A percentile compares a stretch with the other conserved stretches of the same genome.
Conservation (phyloP, 805 yeast genomes). For the Candida insectorum region DNA sequence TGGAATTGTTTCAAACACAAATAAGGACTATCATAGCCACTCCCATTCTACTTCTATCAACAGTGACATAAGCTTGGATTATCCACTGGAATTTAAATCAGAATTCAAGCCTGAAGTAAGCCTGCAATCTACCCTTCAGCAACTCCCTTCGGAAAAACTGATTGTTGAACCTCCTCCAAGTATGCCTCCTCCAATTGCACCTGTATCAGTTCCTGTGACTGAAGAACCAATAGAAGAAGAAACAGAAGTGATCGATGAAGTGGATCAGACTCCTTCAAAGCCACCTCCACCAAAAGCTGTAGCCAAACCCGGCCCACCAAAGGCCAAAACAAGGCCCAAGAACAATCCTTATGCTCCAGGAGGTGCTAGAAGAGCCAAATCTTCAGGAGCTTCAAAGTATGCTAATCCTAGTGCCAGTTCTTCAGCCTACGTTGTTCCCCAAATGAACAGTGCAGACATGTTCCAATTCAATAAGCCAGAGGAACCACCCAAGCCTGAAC, state of each 20-base stretch:
- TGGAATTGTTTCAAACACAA: too few species aligned
- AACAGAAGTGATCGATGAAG: too few species aligned
- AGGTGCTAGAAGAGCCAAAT: slow-evolving; percentile 16
- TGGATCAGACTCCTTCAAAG: too few species aligned
- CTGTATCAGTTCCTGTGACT: too few species aligned
- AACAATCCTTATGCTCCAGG: slow-evolving; percentile 38
- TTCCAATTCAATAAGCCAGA: slow-evolving; percentile 3
- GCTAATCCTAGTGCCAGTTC: slow-evolving; percentile 4
- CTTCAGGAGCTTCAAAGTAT: slow-evolving; percentile 15
- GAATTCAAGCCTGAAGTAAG: slow-evolving; percentile 3
- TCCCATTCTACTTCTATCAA: slow-evolving; percentile 30
- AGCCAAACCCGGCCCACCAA: slow-evolving; percentile 4
- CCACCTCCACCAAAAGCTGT: slow-evolving; percentile 7
- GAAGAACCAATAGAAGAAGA: too few species aligned
- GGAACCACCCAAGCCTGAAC: slow-evolving; percentile 2
- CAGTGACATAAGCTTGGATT: slow-evolving; percentile 30
- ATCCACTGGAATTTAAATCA: slow-evolving; percentile 24
- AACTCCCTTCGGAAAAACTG: too few species aligned
- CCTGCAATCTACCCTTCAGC: too few species aligned
- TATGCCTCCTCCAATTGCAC: too few species aligned
- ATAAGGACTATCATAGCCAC: too few species aligned
- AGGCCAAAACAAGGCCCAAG: slow-evolving; percentile 3
- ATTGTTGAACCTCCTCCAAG: too few species aligned
- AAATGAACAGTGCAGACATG: slow-evolving; percentile 9
- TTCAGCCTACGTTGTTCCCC: slow-evolving; percentile 5